Percentiles rank a stretch among this genome's conserved stretches.
Conservation (phyloP, 1,284 basidiomycete genomes). For the Porodaedalea pini region DNA sequence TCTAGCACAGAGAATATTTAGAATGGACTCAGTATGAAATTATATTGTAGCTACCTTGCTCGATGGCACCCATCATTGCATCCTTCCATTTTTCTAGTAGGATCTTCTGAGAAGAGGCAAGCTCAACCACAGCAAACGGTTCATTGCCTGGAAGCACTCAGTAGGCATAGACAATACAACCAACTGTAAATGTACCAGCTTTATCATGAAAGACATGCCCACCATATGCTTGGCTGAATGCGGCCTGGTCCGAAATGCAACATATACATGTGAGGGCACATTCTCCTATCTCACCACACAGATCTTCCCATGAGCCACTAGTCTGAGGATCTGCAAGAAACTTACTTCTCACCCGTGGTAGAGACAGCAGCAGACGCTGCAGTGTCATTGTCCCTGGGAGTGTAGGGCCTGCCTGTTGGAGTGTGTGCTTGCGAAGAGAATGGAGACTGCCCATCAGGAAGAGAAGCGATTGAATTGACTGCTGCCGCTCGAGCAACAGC, state of each 20-base stretch:
- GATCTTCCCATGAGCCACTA: background rate
- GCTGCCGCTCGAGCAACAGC: slow-evolving; percentile 57
- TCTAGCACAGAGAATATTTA: slow-evolving; percentile 42
- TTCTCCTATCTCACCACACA: slow-evolving; percentile 52
- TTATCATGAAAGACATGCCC: slow-evolving; percentile 92
- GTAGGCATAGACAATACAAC: slow-evolving; percentile 4
- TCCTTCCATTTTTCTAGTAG: slow-evolving; percentile 78
- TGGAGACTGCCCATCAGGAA: slow-evolving; percentile 29
- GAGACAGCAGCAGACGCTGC: slow-evolving; percentile 19
- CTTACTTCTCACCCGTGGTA: too few species aligned
- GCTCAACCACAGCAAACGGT: slow-evolving; percentile 87
- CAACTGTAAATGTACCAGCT: slow-evolving; percentile 55
- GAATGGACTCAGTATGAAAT: background rate
- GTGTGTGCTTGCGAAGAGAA: slow-evolving; percentile 21
- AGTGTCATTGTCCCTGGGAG: slow-evolving; percentile 22
- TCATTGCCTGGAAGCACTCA: slow-evolving; percentile 64
- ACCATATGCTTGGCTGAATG: slow-evolving; percentile 84
- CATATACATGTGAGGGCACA: slow-evolving; percentile 84
- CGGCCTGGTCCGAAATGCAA: slow-evolving; percentile 76
- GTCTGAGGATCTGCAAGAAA: slow-evolving; percentile 14
- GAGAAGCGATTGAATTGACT: slow-evolving; percentile 33
- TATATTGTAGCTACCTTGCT: slow-evolving; percentile 54
- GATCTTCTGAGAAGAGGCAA: slow-evolving; percentile 87
- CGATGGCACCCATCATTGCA: slow-evolving; percentile 68
- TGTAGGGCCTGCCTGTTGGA: slow-evolving; percentile 22